Evolutionary conservation across 805 yeast species (phyloP), one percentile per base, ranked within the genome.

Genomic region (Grigorovia humatica): DNA sequence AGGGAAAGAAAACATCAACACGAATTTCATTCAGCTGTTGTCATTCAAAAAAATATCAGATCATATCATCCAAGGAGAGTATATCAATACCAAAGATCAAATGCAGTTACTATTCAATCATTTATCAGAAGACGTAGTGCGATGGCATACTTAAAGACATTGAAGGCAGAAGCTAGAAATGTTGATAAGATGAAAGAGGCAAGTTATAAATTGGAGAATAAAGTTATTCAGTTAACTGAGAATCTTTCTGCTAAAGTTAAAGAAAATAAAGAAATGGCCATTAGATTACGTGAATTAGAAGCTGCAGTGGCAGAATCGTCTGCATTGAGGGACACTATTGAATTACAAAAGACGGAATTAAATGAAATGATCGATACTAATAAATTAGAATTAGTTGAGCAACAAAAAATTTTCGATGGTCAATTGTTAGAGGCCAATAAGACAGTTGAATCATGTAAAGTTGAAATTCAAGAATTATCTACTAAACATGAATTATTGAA

Each of bases 171-270:
- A 57, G 96, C 97, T 32, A 88, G 88, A 66, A 88, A 96, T 15
- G 95, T 88, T 46, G 83, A 84, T 65, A 95, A 85, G 64, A 78
- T 88, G 73, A 81, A 88, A 69, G 96, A 91, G 67, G 95, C 88
- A 43, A 89, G 95, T 61, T 93, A 88, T 71, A 81, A 85, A 66
- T 78, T 95, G 62, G 99, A 93, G 69, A 93, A 93, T 70, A 93
- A 95, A 75, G 97, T 95, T n/a, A 89, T 93, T 57, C 95, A 90
- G 69, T 79, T 93, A 59, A 91, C 97, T 3, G 95, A 91, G 63
- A 78, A 84, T 12, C 74, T 91, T 54, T 80, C 96, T 0, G 70
- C 81, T 41, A 86, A 88, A 66, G 83, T 85, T 27, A 86, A 81
- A 57, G 96, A 88, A 59, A 90, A 90, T 69, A 84, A 83, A 71